Conservation (phyloP, 2,329 filamentous ascomycete species). For the Pseudovirgaria hyperparasitica region DNA sequence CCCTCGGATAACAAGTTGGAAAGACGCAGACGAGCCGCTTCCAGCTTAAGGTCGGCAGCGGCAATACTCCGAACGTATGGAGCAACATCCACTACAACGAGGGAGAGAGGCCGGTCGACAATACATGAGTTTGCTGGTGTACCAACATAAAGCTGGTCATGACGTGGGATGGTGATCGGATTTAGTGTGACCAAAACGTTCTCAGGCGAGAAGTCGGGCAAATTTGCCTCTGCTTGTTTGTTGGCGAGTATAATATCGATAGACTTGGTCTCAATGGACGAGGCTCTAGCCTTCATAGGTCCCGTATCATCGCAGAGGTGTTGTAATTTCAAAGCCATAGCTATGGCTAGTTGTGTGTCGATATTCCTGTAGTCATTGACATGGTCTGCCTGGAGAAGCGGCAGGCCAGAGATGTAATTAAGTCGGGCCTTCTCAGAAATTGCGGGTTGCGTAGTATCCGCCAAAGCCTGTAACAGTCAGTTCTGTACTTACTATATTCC, state of each 20-base stretch:
- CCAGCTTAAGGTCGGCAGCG: constrained; percentile 58
- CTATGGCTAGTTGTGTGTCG: constrained; percentile 21
- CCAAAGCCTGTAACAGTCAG: constrained; percentile 25
- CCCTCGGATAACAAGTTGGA: constrained; percentile 51
- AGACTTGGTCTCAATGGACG: too few relatives aligned
- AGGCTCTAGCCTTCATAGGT: too few relatives aligned
- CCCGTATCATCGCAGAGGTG: too few relatives aligned
- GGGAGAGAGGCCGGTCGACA: constrained; percentile 57
- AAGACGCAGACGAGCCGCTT: constrained; percentile 51
- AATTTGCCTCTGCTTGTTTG: too few relatives aligned
- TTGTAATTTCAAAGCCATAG: too few relatives aligned
- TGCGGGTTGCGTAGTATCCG: constrained; percentile 53
- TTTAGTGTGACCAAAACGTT: too few relatives aligned
- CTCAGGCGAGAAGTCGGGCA: too few relatives aligned
- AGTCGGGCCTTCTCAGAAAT: constrained; percentile 40
- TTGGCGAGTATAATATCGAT: too few relatives aligned
- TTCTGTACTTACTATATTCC: constrained; percentile 5
- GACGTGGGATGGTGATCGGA: too few relatives aligned
- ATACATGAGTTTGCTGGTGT: too few relatives aligned
- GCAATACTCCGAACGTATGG: constrained; percentile 85
- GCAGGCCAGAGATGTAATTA: constrained; percentile 42
- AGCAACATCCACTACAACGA: constrained; percentile 65
- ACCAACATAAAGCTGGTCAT: constrained; percentile 9
- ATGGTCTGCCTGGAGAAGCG: constrained; percentile 40
- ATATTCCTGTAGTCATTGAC: constrained; percentile 31